These are phyloP conservation scores for Neurospora sp. DNA, from an alignment of 495 filamentous ascomycete species.

Conservation along the genomic window DNA sequence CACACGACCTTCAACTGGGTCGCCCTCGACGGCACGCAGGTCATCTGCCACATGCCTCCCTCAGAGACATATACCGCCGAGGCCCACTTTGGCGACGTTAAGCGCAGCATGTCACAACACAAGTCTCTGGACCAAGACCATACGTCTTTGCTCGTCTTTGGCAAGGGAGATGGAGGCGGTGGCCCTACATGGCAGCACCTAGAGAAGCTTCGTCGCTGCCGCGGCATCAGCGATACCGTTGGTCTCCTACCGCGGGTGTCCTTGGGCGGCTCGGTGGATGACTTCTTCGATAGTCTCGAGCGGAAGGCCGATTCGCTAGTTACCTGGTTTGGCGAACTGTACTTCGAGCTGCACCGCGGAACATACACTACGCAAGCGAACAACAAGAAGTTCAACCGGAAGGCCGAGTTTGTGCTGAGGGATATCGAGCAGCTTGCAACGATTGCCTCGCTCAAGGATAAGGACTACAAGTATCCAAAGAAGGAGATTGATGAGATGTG, in stretches of 20 bases:
- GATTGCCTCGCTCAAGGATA: constrained; percentile 59
- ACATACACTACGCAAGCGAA: constrained; percentile 96
- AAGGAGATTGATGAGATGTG: constrained; percentile 85
- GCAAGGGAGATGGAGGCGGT: constrained; percentile 91
- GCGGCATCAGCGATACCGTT: constrained; percentile 80
- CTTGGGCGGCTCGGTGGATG: constrained; percentile 88
- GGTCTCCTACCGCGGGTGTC: constrained; percentile 78
- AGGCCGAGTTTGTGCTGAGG: constrained; percentile 70
- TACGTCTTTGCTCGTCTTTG: constrained; percentile 83
- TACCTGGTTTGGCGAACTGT: constrained; percentile 97
- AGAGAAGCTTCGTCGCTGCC: constrained; percentile 90
- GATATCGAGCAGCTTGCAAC: constrained; percentile 87
- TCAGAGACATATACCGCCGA: constrained; percentile 89
- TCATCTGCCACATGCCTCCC: constrained; percentile 94
- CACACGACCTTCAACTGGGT: constrained; percentile 99
- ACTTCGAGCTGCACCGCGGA: constrained; percentile 92
- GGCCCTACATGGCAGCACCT: constrained; percentile 89
- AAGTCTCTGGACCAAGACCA: constrained; percentile 89
- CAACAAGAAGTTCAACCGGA: constrained; percentile 90
- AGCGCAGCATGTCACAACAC: constrained; percentile 79
- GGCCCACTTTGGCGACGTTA: constrained; percentile 93
- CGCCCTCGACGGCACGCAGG: constrained; percentile 84
- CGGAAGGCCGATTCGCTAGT: constrained; percentile 67
- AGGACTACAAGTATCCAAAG: constrained; percentile 83
- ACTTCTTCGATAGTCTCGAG: constrained; percentile 83